Percentiles rank a stretch among this genome's conserved stretches.
Evolutionary conservation across 148 eudicot species (phyloP).

Genomic region (Vaccinium macrocarpon): DNA sequence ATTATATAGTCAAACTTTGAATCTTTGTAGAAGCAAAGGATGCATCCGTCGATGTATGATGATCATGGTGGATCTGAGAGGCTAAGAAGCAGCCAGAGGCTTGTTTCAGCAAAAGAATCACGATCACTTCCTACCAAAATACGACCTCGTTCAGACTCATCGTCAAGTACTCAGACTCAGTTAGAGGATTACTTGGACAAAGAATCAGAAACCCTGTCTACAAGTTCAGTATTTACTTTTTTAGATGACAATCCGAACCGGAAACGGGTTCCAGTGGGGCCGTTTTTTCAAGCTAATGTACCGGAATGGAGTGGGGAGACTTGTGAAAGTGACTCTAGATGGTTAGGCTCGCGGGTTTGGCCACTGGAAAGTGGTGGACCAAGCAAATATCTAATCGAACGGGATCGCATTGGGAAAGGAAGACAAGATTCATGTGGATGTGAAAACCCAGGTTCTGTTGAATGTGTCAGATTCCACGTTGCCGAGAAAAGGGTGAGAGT

Average conservation of each 20-base stretch:
- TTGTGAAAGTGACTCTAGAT: constrained; percentile 51
- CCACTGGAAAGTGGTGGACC: constrained; percentile 42
- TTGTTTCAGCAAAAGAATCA: constrained; percentile 29
- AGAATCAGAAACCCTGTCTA: constrained; percentile 19
- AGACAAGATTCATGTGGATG: constrained; percentile 67
- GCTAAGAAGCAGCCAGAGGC: constrained; percentile 56
- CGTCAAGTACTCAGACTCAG: constrained; percentile 27
- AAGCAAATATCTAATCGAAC: constrained; percentile 35
- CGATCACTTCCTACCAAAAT: constrained; percentile 14
- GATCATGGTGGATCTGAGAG: constrained; percentile 41
- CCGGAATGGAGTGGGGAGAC: constrained; percentile 54
- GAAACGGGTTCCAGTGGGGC: constrained; percentile 58
- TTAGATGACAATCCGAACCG: constrained; percentile 27
- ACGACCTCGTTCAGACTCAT: constrained; percentile 23
- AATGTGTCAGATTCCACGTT: constrained; percentile 66
- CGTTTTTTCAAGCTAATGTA: constrained; percentile 55
- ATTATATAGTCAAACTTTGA: background rate
- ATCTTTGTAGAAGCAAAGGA: constrained; percentile 59
- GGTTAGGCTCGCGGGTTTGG: constrained; percentile 73
- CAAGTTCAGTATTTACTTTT: constrained; percentile 20
- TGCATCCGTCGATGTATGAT: constrained; percentile 81
- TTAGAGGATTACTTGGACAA: constrained; percentile 12
- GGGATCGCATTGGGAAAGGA: constrained; percentile 68
- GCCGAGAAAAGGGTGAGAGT: constrained; percentile 48
- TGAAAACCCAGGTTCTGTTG: constrained; percentile 47